Base-by-base conservation (phyloP, 345 rosid species). In the Geranium rotundifolium region DNA sequence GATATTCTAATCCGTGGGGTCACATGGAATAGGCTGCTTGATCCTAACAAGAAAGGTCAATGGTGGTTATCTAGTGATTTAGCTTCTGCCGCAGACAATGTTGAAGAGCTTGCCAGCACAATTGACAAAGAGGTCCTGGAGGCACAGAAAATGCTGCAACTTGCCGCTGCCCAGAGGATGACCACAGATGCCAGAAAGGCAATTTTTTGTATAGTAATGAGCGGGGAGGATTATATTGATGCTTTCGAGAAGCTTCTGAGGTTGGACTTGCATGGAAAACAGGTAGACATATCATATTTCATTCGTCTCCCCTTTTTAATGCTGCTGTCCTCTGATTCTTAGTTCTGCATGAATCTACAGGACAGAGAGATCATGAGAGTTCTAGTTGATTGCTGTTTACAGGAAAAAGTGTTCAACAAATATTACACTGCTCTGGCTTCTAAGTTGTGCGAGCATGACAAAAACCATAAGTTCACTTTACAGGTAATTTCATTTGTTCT, bases 341-440 rank as follows among this genome's bases (percentile, higher is more conserved):
- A 30, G 27, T 19, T 65, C 59, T 55, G 7, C 18, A 7, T 60
- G 34, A 46, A 16, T 58, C 19, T 67, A 54, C 91, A 90, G 85
- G 96, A 93, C 77, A 83, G 97, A 71, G 99, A 93, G 71, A 83
- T 93, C 72, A 76, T 93, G 75, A 78, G 99, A 70, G 99, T 93
- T 65, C 82, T 93, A 27, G 70, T 87, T 55, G 96, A 84, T 41
- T 93, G 97, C 62, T 93, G 97, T 76, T 80, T 90, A 69, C 95
- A 87, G 71, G 97, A 87, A 82, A 81, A 84, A 72, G 79, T 75
- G 6, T 92, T 92, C 67, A 92, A 92, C 84, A 87, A 84, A 75
- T 92, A 89, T 63, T 92, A 87, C 74, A 77, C 84, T 1, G 66
- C 80, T 64, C 84, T 92, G 30, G 97, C 97, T 39, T 75, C 89